phyloP scores from a whole-genome alignment of 75 land plant species.

The Chamaecyparis obtusa region DNA sequence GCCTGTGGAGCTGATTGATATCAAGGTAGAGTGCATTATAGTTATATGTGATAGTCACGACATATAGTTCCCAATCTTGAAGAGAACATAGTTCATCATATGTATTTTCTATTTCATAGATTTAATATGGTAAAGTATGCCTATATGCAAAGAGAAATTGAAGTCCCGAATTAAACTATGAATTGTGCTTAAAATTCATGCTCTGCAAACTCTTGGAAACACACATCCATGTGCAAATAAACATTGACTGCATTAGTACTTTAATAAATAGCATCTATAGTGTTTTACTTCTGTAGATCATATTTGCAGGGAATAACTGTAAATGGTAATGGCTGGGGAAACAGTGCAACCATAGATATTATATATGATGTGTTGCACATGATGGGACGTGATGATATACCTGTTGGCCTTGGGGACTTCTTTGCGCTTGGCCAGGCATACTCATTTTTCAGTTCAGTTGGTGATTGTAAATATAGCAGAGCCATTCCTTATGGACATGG shows the following conservation, averaged over 20 bases:
- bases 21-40: constrained; percentile 52
- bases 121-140: constrained; percentile 2
- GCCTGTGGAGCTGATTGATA: constrained; percentile 58
- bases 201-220: background rate
- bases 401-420: constrained; percentile 71
- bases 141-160: background rate
- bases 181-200: background rate
- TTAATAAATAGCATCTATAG: background rate
- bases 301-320: constrained; percentile 60
- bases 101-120: background rate
- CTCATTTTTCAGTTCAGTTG: constrained; percentile 33
- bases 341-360: constrained; percentile 80
- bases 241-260: background rate
- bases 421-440: constrained; percentile 54
- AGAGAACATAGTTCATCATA: background rate
- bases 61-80: background rate
- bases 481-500: constrained; percentile 78
- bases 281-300: background rate
- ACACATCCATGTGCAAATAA: background rate
- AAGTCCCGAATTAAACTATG: background rate
- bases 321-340: constrained; percentile 80
- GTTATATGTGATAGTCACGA: constrained; percentile 1
- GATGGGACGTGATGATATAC: constrained; percentile 95
- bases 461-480: constrained; percentile 66
- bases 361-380: constrained; percentile 83